Evolutionary conservation across 129 eudicot species (phyloP).

Genomic region (Flaveria linearis): DNA sequence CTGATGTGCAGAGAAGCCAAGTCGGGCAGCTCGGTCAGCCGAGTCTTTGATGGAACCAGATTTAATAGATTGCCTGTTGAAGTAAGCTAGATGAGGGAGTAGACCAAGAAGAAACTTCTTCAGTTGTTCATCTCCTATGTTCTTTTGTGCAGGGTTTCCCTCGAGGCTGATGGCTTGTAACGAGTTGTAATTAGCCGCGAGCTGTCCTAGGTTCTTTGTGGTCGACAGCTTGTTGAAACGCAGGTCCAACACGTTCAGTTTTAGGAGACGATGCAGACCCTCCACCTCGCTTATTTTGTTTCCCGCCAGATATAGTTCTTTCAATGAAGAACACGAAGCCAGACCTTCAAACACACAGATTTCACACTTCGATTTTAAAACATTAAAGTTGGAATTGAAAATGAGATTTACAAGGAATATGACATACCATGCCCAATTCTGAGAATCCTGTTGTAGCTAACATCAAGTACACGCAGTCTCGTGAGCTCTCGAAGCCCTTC

Average conservation of each 20-base stretch:
- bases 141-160: conserved; percentile 96
- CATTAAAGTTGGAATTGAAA: background rate
- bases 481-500: conserved; percentile 97
- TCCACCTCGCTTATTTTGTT: conserved; percentile 96
- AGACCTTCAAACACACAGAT: conserved; percentile 54
- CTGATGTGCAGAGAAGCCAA: conserved; percentile 65
- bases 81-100: conserved; percentile 79
- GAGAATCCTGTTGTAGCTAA: conserved; percentile 82
- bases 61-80: conserved; percentile 73
- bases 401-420: background rate
- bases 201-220: conserved; percentile 84
- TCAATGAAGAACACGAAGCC: conserved; percentile 79
- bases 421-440: conserved; percentile 92
- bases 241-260: conserved; percentile 76
- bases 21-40: conserved; percentile 74
- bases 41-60: conserved; percentile 69
- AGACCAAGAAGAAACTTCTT: conserved; percentile 74
- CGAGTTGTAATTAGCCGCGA: conserved; percentile 90
- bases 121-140: conserved; percentile 90
- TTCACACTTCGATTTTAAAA: background rate
- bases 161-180: conserved; percentile 94
- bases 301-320: conserved; percentile 90
- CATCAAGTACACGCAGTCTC: conserved; percentile 89
- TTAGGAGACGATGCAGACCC: conserved; percentile 92
- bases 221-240: conserved; percentile 98